Base-by-base conservation (phyloP, 805 yeast species). In the Spathaspora passalidarum region DNA sequence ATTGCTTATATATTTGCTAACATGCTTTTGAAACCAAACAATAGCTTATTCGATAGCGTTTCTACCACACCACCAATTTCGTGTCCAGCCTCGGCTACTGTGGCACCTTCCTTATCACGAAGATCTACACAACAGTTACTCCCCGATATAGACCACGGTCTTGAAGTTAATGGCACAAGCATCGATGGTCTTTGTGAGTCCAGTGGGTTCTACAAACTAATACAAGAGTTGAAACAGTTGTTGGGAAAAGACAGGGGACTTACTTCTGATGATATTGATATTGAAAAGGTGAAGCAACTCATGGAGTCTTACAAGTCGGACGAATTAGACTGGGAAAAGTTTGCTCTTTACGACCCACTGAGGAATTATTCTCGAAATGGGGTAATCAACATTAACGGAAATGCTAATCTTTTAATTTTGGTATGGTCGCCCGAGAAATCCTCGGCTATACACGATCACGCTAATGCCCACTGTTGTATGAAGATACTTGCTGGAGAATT, bases 391-490 rank as follows among this genome's bases (percentile, higher is more conserved):
- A 76, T 88, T 53, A 86, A 87, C 62, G 76, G 77, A 14, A 80
- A 79, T 55, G 96, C 88, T 36, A 83, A 84, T 55, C 66, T 85
- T 46, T 69, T 85, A 43, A 63, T 85, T 13, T 63, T 85, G 42
- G 88, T 84, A 17, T 85, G 92, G 92, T 73, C 76, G 43, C 89
- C 90, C 1, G 80, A 81, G 6, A 72, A 74, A 55, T 73, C 81
- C 20, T 79, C 86, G 18, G 75, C 79, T 42, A 80, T 85, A 49
- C 92, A 85, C 60, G 88, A 84, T 61, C 92, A 85, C 55, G 87
- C 89, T 17, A 73, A 78, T 45, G 88, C 90, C 10, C 89, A 85
- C 63, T 85, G 92, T 63, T 75, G 84, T 49, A 84, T 85, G 81
- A 84, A 84, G 61, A 69, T 85, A 38, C 67, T 85, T 49, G 69